phyloP scores from a whole-genome alignment of 495 filamentous ascomycete species.

The Penicillium antarcticum region DNA sequence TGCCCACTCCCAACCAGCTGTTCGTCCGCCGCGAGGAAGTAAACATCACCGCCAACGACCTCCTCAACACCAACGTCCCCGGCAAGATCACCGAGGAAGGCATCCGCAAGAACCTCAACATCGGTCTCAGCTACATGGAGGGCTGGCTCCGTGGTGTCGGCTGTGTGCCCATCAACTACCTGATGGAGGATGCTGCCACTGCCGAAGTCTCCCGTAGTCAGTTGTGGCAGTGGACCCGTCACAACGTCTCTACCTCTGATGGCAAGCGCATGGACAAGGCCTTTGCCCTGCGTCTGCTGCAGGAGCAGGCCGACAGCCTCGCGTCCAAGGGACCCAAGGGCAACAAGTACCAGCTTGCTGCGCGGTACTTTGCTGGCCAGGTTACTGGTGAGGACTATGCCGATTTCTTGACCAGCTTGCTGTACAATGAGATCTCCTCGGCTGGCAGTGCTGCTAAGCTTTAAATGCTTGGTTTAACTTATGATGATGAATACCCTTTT shows the following conservation, averaged over 20 bases:
- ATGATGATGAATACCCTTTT: constrained; percentile 34
- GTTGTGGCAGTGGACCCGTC: constrained; percentile 94
- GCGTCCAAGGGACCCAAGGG: constrained; percentile 75
- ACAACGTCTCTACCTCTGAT: constrained; percentile 80
- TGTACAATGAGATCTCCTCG: constrained; percentile 95
- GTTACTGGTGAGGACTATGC: constrained; percentile 96
- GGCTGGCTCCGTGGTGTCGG: constrained; percentile 94
- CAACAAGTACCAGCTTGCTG: constrained; percentile 88
- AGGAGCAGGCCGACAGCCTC: constrained; percentile 80
- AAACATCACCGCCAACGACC: constrained; percentile 77
- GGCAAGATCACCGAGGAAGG: constrained; percentile 92
- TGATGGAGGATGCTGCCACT: constrained; percentile 99
- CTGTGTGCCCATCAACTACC: constrained; percentile 95
- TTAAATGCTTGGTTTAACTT: constrained; percentile 38
- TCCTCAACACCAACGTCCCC: constrained; percentile 98
- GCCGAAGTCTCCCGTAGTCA: constrained; percentile 90
- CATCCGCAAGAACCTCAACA: constrained; percentile 97
- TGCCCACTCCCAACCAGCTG: constrained; percentile 98
- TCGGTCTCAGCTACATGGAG: constrained; percentile 98
- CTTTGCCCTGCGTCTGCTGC: constrained; percentile 80
- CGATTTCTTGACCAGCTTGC: constrained; percentile 90
- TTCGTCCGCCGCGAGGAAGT: constrained; percentile 90
- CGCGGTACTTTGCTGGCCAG: constrained; percentile 88
- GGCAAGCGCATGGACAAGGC: constrained; percentile 92
- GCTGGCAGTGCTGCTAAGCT: constrained; percentile 81